Percentiles rank a stretch among this genome's conserved stretches.
Conservation (phyloP, 2,329 filamentous ascomycete species). For the Aspergillus fijiensis region DNA sequence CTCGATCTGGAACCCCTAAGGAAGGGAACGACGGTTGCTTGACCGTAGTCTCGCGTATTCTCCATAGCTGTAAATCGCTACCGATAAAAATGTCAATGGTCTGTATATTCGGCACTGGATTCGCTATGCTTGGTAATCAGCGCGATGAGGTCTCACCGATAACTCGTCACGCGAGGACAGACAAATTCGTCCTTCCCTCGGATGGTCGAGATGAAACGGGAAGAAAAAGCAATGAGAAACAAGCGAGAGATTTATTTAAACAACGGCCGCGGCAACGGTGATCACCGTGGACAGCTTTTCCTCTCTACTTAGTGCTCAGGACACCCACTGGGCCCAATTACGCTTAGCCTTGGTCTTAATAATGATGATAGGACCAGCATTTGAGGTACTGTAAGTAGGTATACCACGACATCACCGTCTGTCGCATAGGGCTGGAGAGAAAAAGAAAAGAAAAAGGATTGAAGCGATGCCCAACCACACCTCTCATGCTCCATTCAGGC, state of each 20-base stretch:
- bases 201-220: neutral
- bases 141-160: neutral
- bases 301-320: neutral
- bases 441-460: neutral
- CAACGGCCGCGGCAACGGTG: slow-evolving; percentile 1
- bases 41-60: neutral
- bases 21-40: neutral
- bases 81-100: neutral
- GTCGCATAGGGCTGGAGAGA: slow-evolving; percentile 4
- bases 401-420: neutral
- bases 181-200: neutral
- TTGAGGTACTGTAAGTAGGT: neutral
- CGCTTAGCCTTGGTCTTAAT: neutral
- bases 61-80: neutral
- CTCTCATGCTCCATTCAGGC: neutral
- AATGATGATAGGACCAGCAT: slow-evolving; percentile 2
- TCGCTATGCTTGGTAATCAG: neutral
- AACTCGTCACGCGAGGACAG: neutral
- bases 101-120: neutral
- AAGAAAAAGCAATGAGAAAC: neutral
- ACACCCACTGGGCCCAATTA: neutral
- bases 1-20: neutral
- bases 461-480: slow-evolving; percentile 3
- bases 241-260: slow-evolving; percentile 7
- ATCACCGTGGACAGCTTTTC: neutral